These are phyloP conservation scores for Thinopyrum elongatum DNA, from an alignment of 176 grass and related monocot genomes.

Conservation along the genomic window DNA sequence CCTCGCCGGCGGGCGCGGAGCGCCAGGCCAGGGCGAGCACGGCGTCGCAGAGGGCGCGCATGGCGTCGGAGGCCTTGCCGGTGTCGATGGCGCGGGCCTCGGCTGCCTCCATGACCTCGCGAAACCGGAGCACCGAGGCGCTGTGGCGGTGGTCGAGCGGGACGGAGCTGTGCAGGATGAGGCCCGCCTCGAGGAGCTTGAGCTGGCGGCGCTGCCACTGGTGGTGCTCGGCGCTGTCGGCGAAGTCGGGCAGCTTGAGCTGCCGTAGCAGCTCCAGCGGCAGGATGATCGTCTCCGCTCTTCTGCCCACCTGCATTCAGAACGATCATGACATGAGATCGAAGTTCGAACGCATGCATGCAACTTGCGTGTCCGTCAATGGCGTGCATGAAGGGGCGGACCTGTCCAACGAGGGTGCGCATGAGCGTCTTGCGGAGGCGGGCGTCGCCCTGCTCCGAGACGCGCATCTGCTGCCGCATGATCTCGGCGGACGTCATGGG, in stretches of 20 bases:
- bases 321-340: neutral
- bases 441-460: conserved; percentile 63
- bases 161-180: conserved; percentile 46
- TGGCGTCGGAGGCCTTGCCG: conserved; percentile 69
- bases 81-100: conserved; percentile 69
- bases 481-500: conserved; percentile 96
- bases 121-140: conserved; percentile 35
- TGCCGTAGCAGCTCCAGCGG: conserved; percentile 93
- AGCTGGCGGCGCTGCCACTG: conserved; percentile 83
- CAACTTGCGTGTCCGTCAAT: neutral
- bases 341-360: conserved; percentile 2
- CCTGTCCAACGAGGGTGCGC: conserved; percentile 87
- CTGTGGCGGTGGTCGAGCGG: conserved; percentile 55
- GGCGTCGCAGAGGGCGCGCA: conserved; percentile 58
- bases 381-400: neutral
- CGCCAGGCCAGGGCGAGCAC: conserved; percentile 65
- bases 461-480: conserved; percentile 92
- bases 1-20: conserved; percentile 19
- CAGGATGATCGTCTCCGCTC: conserved; percentile 69
- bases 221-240: conserved; percentile 68
- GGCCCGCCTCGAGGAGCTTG: conserved; percentile 71
- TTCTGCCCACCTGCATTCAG: conserved; percentile 53
- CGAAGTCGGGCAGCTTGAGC: conserved; percentile 75
- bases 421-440: conserved; percentile 90
- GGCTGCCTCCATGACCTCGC: conserved; percentile 41